These are phyloP conservation scores for Scheffersomyces segobiensis DNA, from an alignment of 1,139 yeast genomes.

Conservation along the genomic window DNA sequence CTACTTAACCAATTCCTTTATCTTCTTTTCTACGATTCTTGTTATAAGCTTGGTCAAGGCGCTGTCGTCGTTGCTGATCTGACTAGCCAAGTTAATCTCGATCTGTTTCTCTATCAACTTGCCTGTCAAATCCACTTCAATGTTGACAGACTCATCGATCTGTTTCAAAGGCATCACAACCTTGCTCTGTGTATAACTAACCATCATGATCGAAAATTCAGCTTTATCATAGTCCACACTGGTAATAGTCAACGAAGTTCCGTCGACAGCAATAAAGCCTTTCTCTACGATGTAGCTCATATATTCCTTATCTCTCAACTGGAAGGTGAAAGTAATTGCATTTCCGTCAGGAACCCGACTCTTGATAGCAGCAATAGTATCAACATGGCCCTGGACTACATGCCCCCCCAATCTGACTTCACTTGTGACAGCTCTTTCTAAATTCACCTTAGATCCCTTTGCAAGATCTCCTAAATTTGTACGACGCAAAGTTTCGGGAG, in stretches of 20 bases:
- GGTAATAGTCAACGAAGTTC: slow-evolving; percentile 90
- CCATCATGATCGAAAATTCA: slow-evolving; percentile 84
- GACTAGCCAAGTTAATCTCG: slow-evolving; percentile 52
- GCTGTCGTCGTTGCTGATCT: slow-evolving; percentile 47
- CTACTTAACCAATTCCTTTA: slow-evolving; percentile 17
- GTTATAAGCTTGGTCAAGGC: slow-evolving; percentile 45
- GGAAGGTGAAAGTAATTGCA: slow-evolving; percentile 74
- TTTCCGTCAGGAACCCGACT: slow-evolving; percentile 65
- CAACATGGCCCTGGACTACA: slow-evolving; percentile 96
- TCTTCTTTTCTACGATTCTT: slow-evolving; percentile 51
- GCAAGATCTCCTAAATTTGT: slow-evolving; percentile 68
- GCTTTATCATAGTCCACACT: slow-evolving; percentile 58
- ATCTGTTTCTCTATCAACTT: slow-evolving; percentile 89
- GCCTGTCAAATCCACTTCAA: slow-evolving; percentile 94
- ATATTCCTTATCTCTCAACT: slow-evolving; percentile 62
- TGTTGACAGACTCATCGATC: slow-evolving; percentile 69
- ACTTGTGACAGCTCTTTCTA: slow-evolving; percentile 85
- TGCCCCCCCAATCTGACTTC: slow-evolving; percentile 95
- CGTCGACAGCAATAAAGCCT: slow-evolving; percentile 91
- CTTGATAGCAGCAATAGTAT: slow-evolving; percentile 75
- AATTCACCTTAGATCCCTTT: slow-evolving; percentile 66
- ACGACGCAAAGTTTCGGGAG: slow-evolving; percentile 88
- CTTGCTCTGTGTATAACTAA: slow-evolving; percentile 84
- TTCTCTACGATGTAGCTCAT: slow-evolving; percentile 85
- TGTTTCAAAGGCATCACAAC: slow-evolving; percentile 71